Evolutionary conservation across 2,329 filamentous ascomycete genomes (phyloP), one percentile per base, ranked within the genome.

Genomic region (Diaporthe eres): DNA sequence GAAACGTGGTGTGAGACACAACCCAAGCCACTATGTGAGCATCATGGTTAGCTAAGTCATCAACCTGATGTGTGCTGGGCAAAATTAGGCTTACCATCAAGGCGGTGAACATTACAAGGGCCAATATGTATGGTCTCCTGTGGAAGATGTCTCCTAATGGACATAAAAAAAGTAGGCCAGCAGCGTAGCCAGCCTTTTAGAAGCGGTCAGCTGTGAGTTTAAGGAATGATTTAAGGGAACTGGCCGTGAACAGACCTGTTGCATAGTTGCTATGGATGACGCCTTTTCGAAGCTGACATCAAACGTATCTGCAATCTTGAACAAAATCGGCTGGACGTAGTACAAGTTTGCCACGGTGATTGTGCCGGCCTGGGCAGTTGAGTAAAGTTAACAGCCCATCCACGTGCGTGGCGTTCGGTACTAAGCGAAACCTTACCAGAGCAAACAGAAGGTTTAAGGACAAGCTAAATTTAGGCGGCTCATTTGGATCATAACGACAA

Each of bases 291-390:
- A 93, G 12, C 88, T 88, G 65, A 96, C 92, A 72, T 88, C 80
- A 80, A 97, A 96, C 22, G 94, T 92, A 13, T 87, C 82, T 0
- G 94, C 94, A 55, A 97, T 88, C 70, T 94, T 90, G 80, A 95
- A 95, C 34, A 96, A 85, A 63, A 96, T 94, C 0, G 94, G 94
- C 80, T 96, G 94, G 76, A 90, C 94, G 83, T 96, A 95, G 84
- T 96, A 96, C 4, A 96, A 86, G 79, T 96, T 96, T 25, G 94
- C 94, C 9, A 96, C 94, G 0, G 93, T 94, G 78, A 95, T 92
- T 5, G 92, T 89, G 0, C 86, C 85, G 3, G 89, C 84, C 89
- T 90, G 61, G 3, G 8, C 42, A 44, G 7, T 34, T 34, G 15
- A 47, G 13, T 60, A 74, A 44, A 12, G 28, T n/a, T 6, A 70